phyloP scores from a whole-genome alignment of 108 stramenopile genomes.

The Skeletonema costatum region DNA sequence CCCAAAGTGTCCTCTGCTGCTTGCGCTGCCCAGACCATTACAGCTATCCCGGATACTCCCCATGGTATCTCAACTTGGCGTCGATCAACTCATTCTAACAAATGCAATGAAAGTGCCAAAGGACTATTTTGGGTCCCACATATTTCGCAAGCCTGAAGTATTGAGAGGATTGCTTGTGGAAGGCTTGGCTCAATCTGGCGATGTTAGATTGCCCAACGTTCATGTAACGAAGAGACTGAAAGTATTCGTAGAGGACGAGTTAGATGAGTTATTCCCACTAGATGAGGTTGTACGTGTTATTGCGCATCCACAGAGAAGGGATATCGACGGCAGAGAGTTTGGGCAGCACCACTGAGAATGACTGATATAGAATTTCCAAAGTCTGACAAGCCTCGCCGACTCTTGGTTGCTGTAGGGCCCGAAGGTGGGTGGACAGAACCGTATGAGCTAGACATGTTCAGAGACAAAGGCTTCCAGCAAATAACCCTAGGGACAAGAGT shows the following conservation, averaged over 20 bases:
- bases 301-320: slow-evolving; percentile 73
- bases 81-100: slow-evolving; percentile 76
- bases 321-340: neutral
- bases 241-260: slow-evolving; percentile 57
- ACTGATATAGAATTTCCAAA: slow-evolving; percentile 62
- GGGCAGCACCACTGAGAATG: slow-evolving; percentile 47
- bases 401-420: slow-evolving; percentile 82
- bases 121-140: slow-evolving; percentile 92
- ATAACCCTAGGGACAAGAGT: slow-evolving; percentile 78
- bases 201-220: slow-evolving; percentile 70
- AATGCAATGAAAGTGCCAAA: slow-evolving; percentile 82
- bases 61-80: slow-evolving; percentile 88
- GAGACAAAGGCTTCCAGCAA: slow-evolving; percentile 76
- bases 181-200: slow-evolving; percentile 81
- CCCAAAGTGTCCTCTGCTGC: slow-evolving; percentile 69
- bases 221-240: slow-evolving; percentile 46
- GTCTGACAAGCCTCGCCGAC: slow-evolving; percentile 33
- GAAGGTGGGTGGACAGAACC: slow-evolving; percentile 95
- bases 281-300: slow-evolving; percentile 71
- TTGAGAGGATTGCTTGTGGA: slow-evolving; percentile 69
- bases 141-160: slow-evolving; percentile 75
- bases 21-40: slow-evolving; percentile 90
- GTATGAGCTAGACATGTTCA: slow-evolving; percentile 78
- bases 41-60: slow-evolving; percentile 89
- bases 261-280: slow-evolving; percentile 69